phyloP scores from a whole-genome alignment of 116 monocot species.

The Zostera marina region DNA sequence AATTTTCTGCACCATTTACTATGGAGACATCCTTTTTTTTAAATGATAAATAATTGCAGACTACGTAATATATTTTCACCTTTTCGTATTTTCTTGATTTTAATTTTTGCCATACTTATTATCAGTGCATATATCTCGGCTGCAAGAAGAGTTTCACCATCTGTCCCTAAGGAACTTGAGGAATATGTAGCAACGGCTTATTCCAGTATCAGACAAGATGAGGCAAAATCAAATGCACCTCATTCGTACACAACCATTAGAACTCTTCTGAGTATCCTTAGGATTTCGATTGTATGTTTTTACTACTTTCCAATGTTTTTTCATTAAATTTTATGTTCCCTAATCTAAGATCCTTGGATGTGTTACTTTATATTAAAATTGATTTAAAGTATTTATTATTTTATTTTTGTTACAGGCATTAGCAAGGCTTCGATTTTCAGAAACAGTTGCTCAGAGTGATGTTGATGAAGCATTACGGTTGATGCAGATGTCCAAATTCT shows the following conservation, averaged over 20 bases:
- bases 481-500: conserved; percentile 99
- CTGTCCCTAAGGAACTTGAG: conserved; percentile 78
- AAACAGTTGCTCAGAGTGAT: conserved; percentile 86
- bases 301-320: background rate
- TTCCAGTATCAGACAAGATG: conserved; percentile 92
- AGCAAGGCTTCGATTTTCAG: conserved; percentile 90
- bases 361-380: background rate
- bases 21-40: no score
- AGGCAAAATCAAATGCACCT: conserved; percentile 90
- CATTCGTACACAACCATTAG: conserved; percentile 91
- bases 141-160: conserved; percentile 67
- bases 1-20: no score
- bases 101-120: background rate
- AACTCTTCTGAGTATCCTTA: conserved; percentile 95
- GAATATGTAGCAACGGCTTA: conserved; percentile 95
- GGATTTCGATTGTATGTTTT: conserved; percentile 78
- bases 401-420: conserved; percentile 42
- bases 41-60: background rate
- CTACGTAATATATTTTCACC: background rate
- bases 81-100: background rate
- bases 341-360: no score
- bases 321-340: background rate
- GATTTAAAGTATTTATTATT: background rate
- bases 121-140: conserved; percentile 81
- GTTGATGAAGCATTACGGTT: conserved; percentile 91